phyloP scores from a whole-genome alignment of 345 rosid genomes.

The Gynandropsis gynandra region DNA sequence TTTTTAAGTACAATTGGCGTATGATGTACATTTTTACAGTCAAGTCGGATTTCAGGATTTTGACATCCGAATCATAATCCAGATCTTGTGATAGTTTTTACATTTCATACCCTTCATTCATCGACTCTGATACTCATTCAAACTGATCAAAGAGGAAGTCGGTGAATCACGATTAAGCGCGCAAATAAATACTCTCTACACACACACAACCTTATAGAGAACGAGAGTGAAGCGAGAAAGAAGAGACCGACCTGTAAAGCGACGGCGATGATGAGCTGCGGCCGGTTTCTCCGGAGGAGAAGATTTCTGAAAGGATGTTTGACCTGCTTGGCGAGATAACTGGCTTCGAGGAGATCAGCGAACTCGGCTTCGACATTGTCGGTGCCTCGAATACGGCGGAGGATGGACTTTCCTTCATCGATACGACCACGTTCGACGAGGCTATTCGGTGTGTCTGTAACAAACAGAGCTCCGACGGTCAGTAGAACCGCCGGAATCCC shows the following conservation, averaged over 20 bases:
- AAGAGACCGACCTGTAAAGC: slow-evolving; percentile 58
- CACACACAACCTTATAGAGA: background rate
- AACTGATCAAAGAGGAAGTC: background rate
- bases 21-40: no score
- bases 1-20: background rate
- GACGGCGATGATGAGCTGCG: slow-evolving; percentile 68
- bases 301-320: slow-evolving; percentile 90
- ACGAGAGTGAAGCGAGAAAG: background rate
- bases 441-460: slow-evolving; percentile 85
- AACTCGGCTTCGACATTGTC: slow-evolving; percentile 80
- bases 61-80: no score
- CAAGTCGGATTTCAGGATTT: no score
- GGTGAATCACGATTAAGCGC: background rate
- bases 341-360: slow-evolving; percentile 82
- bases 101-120: no score
- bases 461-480: slow-evolving; percentile 69
- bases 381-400: slow-evolving; percentile 68
- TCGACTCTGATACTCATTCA: background rate
- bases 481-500: slow-evolving; percentile 80
- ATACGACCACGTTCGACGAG: slow-evolving; percentile 77
- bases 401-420: slow-evolving; percentile 85
- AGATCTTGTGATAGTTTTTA: no score
- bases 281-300: slow-evolving; percentile 59
- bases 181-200: background rate
- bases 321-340: slow-evolving; percentile 72